Evolutionary conservation across 2,329 filamentous ascomycete genomes (phyloP).

Genomic region (Phialophora expanda): DNA sequence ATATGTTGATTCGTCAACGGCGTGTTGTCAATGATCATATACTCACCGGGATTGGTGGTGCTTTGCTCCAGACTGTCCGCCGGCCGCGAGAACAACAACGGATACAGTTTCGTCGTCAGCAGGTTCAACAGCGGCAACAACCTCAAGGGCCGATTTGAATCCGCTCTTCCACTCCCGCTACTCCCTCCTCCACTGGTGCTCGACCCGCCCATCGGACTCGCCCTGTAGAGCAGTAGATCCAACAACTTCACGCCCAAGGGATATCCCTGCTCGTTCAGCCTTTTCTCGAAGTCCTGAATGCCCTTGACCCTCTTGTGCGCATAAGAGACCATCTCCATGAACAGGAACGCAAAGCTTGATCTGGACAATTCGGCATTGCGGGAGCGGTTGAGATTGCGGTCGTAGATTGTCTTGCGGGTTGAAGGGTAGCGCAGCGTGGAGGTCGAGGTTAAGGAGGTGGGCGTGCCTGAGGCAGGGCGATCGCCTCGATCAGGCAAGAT

Average conservation of each 20-base stretch:
- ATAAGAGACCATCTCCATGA: slow-evolving; percentile 95
- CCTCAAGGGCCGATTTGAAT: slow-evolving; percentile 76
- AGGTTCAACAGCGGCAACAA: slow-evolving; percentile 93
- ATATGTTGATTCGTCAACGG: slow-evolving; percentile 94
- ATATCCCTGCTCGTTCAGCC: slow-evolving; percentile 89
- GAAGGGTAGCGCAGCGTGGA: slow-evolving; percentile 77
- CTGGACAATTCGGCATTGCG: slow-evolving; percentile 89
- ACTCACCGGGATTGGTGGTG: slow-evolving; percentile 85
- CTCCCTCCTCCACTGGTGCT: slow-evolving; percentile 49
- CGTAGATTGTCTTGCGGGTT: slow-evolving; percentile 97
- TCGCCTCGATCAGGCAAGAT: slow-evolving; percentile 43
- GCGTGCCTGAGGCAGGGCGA: slow-evolving; percentile 47
- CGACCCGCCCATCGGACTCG: slow-evolving; percentile 72
- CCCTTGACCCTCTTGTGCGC: slow-evolving; percentile 88
- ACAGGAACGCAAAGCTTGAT: slow-evolving; percentile 92
- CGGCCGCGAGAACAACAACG: slow-evolving; percentile 85
- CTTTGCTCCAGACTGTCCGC: slow-evolving; percentile 93
- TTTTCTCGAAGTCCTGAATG: slow-evolving; percentile 90
- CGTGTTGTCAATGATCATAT: slow-evolving; percentile 99
- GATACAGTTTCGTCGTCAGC: slow-evolving; percentile 90
- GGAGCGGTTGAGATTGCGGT: slow-evolving; percentile 88
- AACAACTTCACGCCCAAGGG: slow-evolving; percentile 92
- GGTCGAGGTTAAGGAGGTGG: slow-evolving; percentile 46
- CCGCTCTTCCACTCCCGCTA: slow-evolving; percentile 61
- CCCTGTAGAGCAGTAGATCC: slow-evolving; percentile 90